These are phyloP conservation scores for Pythium myriotylum DNA, from an alignment of 352 stramenopile species.

Conservation along the genomic window DNA sequence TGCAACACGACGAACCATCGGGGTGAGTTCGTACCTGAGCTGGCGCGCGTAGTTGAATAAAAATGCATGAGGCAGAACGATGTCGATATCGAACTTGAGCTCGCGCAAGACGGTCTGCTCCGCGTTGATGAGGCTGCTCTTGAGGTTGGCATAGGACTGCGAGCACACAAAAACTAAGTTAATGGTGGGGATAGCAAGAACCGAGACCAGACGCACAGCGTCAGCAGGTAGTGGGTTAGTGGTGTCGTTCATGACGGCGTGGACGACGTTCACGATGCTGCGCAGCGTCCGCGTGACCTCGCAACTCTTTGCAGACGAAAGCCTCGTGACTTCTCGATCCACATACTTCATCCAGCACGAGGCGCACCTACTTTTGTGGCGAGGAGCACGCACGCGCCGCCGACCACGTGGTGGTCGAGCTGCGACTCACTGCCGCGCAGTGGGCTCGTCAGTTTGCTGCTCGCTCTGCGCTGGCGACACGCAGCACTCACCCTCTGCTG, in stretches of 20 bases:
- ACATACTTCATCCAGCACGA: neutral
- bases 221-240: conserved; percentile 36
- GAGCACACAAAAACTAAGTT: conserved; percentile 4
- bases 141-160: conserved; percentile 47
- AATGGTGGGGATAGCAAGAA: too few relatives aligned
- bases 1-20: too few relatives aligned
- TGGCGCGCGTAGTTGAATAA: conserved; percentile 40
- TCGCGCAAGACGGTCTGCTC: conserved; percentile 54
- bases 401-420: conserved; percentile 23
- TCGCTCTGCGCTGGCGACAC: neutral
- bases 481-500: conserved; percentile 2
- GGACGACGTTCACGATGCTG: conserved; percentile 55
- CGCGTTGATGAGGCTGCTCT: conserved; percentile 50
- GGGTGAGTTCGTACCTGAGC: conserved; percentile 20
- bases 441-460: neutral
- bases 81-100: conserved; percentile 52
- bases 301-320: conserved; percentile 32
- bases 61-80: conserved; percentile 36
- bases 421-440: conserved; percentile 12
- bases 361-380: conserved; percentile 27
- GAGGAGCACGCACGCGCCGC: conserved; percentile 30
- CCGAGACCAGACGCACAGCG: conserved; percentile 31
- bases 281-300: conserved; percentile 48
- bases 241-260: conserved; percentile 36
- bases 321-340: neutral